Base-by-base conservation (phyloP, 345 rosid species). In the Cardamine resedifolia region DNA sequence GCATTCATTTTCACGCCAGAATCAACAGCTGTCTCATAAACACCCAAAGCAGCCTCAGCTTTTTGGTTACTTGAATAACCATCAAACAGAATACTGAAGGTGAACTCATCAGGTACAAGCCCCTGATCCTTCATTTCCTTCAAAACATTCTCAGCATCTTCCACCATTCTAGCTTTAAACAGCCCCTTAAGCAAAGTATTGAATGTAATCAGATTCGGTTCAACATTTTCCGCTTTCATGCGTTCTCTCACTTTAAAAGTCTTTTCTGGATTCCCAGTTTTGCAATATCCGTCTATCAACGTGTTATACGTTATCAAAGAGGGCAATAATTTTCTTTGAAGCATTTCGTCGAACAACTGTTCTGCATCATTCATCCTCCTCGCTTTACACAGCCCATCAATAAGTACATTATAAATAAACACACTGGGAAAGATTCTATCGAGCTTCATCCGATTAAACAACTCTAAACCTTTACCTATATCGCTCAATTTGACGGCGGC, bases 231-330 rank as follows among this genome's bases (percentile, higher is more conserved):
- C 48, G 20, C 58, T 66, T 68, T 79, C 97, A 88, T 92, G 58
- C 80, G 77, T 41, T 81, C 84, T 73, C 86, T 86, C 78, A 86
- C 31, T 10, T 72, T 60, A 34, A 83, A 74, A 4, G 75, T 89
- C 59, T 73, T 68, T 2, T 85, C 89, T 31, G 84, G 65, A 26
- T 78, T 84, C 66, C 89, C 97, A 28, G 62, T 78, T 73, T 85
- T 90, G 68, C 89, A 90, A 64, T 82, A 86, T 44, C 97, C 92
- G 47, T 89, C 90, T 41, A 90, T 82, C 74, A 93, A 78, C 1
- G 85, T 80, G 76, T 89, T 90, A 69, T 86, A 93, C 0, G 97
- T 86, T 41, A 93, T 82, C 64, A 47, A 70, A 41, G 62, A 84
- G 0, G 86, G 77, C 10, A 59, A 55, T 74, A 93, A 45, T 6